A percentile compares a stretch with the other conserved stretches of the same genome.
Evolutionary conservation across 768 basidiomycete genomes (phyloP).

Genomic region (Termitomyces sp.): DNA sequence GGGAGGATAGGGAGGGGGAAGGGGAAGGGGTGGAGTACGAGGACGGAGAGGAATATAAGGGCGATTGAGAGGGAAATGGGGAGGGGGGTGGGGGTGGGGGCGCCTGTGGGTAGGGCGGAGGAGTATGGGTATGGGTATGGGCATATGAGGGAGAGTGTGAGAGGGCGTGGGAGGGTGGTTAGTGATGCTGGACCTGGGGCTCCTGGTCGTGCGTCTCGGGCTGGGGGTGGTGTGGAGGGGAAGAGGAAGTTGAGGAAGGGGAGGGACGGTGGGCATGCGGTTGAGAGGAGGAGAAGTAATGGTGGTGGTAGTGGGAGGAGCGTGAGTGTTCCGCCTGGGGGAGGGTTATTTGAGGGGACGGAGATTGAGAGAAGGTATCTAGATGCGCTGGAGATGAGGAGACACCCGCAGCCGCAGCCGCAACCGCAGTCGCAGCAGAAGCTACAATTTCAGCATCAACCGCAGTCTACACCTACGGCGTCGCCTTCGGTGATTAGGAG

Average conservation of each 20-base stretch:
- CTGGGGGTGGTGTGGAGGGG: neutral
- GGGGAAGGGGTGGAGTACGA: constrained; percentile 18
- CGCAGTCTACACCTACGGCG: neutral
- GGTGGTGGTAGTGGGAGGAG: neutral
- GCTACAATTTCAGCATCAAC: neutral
- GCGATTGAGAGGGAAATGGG: constrained; percentile 6
- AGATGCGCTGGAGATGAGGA: neutral
- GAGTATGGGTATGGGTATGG: no score
- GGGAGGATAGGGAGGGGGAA: constrained; percentile 2
- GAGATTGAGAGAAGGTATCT: neutral
- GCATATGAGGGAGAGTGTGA: constrained; percentile 8
- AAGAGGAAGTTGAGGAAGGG: constrained; percentile 5
- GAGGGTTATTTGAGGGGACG: neutral
- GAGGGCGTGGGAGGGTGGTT: constrained; percentile 14
- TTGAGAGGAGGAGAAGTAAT: neutral
- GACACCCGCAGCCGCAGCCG: neutral
- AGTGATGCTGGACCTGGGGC: constrained; percentile 17
- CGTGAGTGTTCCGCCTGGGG: constrained; percentile 1
- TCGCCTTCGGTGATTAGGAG: neutral
- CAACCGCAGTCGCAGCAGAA: neutral
- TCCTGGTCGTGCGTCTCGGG: neutral
- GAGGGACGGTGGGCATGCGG: no score
- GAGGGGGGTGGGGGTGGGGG: neutral
- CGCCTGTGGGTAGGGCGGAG: no score
- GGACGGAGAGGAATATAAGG: constrained; percentile 22